Conservation (phyloP, 371 early-diverging fungal species). For the Rhizopus arrhizus region DNA sequence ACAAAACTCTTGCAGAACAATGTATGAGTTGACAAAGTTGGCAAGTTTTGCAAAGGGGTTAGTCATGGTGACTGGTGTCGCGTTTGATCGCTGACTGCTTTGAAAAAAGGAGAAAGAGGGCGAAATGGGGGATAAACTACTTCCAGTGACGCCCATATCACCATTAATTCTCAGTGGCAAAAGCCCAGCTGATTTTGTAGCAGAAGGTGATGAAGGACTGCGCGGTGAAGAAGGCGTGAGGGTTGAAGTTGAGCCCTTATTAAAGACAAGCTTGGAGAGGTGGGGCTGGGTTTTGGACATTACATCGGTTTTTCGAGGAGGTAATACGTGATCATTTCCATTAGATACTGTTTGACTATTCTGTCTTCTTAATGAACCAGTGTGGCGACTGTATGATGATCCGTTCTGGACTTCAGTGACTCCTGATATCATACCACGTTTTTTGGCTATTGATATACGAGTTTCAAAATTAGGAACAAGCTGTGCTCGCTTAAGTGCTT, state of each 20-base stretch:
- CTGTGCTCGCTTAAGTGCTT: constrained; percentile 54
- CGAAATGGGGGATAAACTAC: constrained; percentile 23
- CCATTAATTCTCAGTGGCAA: constrained; percentile 27
- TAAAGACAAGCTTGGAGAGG: constrained; percentile 40
- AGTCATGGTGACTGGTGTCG: constrained; percentile 57
- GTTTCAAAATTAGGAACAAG: constrained; percentile 57
- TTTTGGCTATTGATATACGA: constrained; percentile 51
- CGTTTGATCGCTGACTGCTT: constrained; percentile 49
- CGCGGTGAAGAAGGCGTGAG: constrained; percentile 24
- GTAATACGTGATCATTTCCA: neutral
- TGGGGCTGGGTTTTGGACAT: constrained; percentile 8
- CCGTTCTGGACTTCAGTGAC: constrained; percentile 3
- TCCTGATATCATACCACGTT: constrained; percentile 38
- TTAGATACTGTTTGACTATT: neutral
- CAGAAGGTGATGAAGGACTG: constrained; percentile 36
- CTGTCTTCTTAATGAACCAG: constrained; percentile 10
- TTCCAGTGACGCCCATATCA: constrained; percentile 24
- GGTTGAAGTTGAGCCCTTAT: constrained; percentile 27
- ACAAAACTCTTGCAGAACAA: constrained; percentile 68
- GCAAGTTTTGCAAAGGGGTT: constrained; percentile 54
- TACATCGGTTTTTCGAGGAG: constrained; percentile 6
- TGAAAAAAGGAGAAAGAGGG: constrained; percentile 50
- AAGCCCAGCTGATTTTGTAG: constrained; percentile 39
- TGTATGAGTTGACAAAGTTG: constrained; percentile 66
- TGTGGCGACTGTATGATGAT: constrained; percentile 18